Base-by-base conservation (phyloP, 176 grass and related monocot species). In the Metroxylon sagu region DNA sequence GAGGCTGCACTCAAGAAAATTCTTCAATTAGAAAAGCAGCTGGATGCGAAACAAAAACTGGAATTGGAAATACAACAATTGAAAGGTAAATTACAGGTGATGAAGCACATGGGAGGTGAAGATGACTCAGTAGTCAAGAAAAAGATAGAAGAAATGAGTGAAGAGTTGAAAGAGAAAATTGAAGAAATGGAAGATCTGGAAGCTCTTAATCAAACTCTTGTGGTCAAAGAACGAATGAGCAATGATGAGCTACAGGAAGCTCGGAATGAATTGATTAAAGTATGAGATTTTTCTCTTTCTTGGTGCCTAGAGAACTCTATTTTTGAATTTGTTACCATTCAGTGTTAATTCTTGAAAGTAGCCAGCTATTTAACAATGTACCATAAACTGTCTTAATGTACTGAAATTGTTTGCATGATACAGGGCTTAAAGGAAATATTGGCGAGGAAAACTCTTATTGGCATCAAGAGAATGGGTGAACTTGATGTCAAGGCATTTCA, bases 391-490 rank as follows among this genome's bases (percentile, higher is more conserved):
- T 43, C 35, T 43, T 43, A 43, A 43, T 43, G 35, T 14, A 43
- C 35, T 43, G 35, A 43, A 31, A 12, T 43, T 10, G 14, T 43
- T 43, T 43, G 8, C 35, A 43, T 43, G 10, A 68, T 78, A 27
- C 25, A 95, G 90, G 80, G 29, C 14, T 66, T 95, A 64, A 4
- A 16, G 12, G 57, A 89, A 10, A 66, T 79, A 54, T 25, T 61
- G 48, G 31, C 19, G 70, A 19, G 8, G 50, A 71, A 80, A 18
- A 53, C 74, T 25, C 7, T 4, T 17, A 69, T 96, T 65, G 86
- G 80, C 26, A 83, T 96, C 16, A 96, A 82, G 48, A 90, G 74
- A 64, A 90, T 90, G 91, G 91, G 91, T 52, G 83, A 85, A 39
- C 75, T 96, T 69, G 91, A 96, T 63, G 14, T 54, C 1, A 90